Conservation (phyloP, 2,329 filamentous ascomycete genomes). For the Simplicillium aogashimaense region DNA sequence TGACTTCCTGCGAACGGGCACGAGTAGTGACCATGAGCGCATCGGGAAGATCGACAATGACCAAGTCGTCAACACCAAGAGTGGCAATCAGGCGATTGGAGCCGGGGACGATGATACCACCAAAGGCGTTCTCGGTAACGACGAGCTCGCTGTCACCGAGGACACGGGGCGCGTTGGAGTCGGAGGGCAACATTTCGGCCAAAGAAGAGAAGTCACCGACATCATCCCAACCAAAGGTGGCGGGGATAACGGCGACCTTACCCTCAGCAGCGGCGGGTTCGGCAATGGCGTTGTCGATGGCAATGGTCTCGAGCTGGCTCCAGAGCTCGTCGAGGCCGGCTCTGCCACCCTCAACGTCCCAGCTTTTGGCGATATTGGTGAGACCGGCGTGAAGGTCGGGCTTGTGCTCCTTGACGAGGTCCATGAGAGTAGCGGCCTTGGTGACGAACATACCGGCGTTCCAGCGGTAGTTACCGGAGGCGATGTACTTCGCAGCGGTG, state of each 20-base stretch:
- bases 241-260: slow-evolving; percentile 15
- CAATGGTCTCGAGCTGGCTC: slow-evolving; percentile 14
- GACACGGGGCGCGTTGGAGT: slow-evolving; percentile 13
- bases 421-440: slow-evolving; percentile 15
- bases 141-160: slow-evolving; percentile 14
- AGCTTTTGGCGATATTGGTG: slow-evolving; percentile 12
- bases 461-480: slow-evolving; percentile 16
- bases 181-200: slow-evolving; percentile 16
- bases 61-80: slow-evolving; percentile 15
- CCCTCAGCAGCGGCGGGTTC: slow-evolving; percentile 15
- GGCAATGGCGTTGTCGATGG: slow-evolving; percentile 16
- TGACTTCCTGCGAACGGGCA: slow-evolving; percentile 16
- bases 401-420: slow-evolving; percentile 13
- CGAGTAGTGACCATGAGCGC: slow-evolving; percentile 16
- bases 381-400: slow-evolving; percentile 12
- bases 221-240: slow-evolving; percentile 17
- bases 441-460: slow-evolving; percentile 17
- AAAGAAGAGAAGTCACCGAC: slow-evolving; percentile 17
- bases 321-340: slow-evolving; percentile 13
- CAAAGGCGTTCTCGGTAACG: slow-evolving; percentile 14
- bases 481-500: slow-evolving; percentile 15
- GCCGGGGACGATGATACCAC: slow-evolving; percentile 15
- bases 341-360: slow-evolving; percentile 13
- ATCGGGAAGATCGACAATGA: slow-evolving; percentile 15
- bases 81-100: slow-evolving; percentile 15